A percentile compares a stretch with the other conserved stretches of the same genome.
These are phyloP conservation scores for Penicillium sp. DNA, from an alignment of 2,329 filamentous ascomycete genomes.

Conservation along the genomic window DNA sequence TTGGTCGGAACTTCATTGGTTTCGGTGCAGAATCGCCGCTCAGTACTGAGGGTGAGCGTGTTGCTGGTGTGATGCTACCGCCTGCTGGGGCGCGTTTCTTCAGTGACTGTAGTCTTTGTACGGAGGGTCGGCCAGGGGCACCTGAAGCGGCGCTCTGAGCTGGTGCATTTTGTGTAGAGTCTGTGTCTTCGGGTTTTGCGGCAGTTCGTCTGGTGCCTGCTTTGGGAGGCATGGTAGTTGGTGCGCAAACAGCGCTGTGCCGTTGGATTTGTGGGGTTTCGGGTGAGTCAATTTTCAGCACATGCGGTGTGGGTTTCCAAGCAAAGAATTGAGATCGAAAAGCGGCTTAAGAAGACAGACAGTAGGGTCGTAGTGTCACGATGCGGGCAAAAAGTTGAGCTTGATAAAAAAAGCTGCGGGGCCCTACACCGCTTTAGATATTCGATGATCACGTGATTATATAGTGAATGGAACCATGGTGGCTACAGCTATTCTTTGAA, in stretches of 20 bases:
- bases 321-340: not conserved
- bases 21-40: slow-evolving; percentile 36
- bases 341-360: not conserved
- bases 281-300: no score
- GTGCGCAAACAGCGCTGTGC: not conserved
- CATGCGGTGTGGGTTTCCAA: not conserved
- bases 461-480: not conserved
- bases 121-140: slow-evolving; percentile 31
- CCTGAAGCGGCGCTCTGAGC: slow-evolving; percentile 16
- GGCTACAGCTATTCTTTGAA: not conserved
- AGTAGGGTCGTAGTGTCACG: not conserved
- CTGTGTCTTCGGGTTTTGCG: slow-evolving; percentile 4
- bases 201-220: slow-evolving; percentile 23
- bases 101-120: slow-evolving; percentile 45
- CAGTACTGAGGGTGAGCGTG: slow-evolving; percentile 21
- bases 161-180: slow-evolving; percentile 11
- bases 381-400: slow-evolving; percentile 19
- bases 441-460: slow-evolving; percentile 5
- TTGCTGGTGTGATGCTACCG: slow-evolving; percentile 36
- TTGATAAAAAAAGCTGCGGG: slow-evolving; percentile 24
- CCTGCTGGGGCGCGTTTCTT: slow-evolving; percentile 37
- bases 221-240: slow-evolving; percentile 5
- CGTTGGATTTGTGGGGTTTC: not conserved
- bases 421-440: slow-evolving; percentile 16
- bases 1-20: slow-evolving; percentile 45